Conservation (phyloP, 352 stramenopile genomes). For the Pythium phragmitis region DNA sequence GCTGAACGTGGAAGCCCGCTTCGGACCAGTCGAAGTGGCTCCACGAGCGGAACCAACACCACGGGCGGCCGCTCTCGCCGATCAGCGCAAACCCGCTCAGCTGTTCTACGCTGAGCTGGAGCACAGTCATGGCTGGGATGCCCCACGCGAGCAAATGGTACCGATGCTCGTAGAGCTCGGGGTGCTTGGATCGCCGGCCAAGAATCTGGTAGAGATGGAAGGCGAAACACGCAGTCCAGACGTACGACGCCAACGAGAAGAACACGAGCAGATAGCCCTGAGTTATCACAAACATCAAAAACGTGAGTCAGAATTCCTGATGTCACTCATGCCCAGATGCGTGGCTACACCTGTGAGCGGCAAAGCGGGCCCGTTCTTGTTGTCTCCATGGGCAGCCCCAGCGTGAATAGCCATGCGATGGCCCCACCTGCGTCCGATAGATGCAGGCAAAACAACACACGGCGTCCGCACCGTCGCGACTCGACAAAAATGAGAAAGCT, state of each 20-base stretch:
- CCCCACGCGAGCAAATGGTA: conserved; percentile 76
- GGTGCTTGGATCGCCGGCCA: conserved; percentile 39
- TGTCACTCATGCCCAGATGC: no score
- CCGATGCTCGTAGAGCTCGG: conserved; percentile 64
- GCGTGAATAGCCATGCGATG: conserved; percentile 53
- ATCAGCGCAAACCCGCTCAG: conserved; percentile 47
- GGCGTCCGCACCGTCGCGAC: conserved; percentile 57
- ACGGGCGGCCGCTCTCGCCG: conserved; percentile 60
- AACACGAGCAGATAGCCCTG: conserved; percentile 70
- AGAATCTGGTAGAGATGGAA: conserved; percentile 79
- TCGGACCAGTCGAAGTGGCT: conserved; percentile 51
- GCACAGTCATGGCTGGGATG: conserved; percentile 45
- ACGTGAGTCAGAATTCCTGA: no score
- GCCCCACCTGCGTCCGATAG: conserved; percentile 47
- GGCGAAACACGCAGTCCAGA: conserved; percentile 77
- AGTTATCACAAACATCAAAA: background rate
- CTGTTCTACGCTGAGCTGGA: conserved; percentile 47
- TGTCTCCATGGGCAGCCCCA: conserved; percentile 30
- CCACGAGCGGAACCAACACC: conserved; percentile 80
- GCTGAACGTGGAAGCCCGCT: conserved; percentile 54
- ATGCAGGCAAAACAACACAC: conserved; percentile 67
- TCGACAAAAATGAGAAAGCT: conserved; percentile 65
- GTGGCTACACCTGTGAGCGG: conserved; percentile 31
- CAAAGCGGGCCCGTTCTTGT: conserved; percentile 31
- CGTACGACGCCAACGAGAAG: conserved; percentile 60